Evolutionary conservation across 768 basidiomycete genomes (phyloP).

Genomic region (Lactarius hengduanensis): DNA sequence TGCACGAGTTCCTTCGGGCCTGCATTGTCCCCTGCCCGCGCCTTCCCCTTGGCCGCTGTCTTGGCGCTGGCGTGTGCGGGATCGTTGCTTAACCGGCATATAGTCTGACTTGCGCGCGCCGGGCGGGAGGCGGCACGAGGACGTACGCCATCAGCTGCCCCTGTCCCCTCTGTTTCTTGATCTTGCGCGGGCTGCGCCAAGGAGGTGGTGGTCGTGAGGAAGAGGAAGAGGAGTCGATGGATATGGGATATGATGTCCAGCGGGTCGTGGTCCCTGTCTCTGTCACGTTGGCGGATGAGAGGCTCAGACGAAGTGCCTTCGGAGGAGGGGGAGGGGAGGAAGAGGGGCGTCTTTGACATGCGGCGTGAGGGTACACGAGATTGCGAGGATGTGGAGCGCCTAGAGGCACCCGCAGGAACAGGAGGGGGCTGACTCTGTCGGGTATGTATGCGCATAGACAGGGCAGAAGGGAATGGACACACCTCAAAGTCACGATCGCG

Average conservation of each 20-base stretch:
- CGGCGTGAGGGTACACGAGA: not conserved
- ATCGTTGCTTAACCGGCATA: not conserved
- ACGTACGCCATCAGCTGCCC: no score
- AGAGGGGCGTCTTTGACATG: not conserved
- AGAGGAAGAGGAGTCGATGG: not conserved
- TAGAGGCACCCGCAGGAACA: no score
- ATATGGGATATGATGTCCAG: constrained; percentile 17
- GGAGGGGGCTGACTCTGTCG: not conserved
- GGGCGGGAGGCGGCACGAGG: no score
- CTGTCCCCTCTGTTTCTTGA: no score
- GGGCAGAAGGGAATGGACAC: not conserved
- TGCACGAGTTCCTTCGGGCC: constrained; percentile 4
- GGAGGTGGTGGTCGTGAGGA: not conserved
- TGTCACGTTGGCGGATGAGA: no score
- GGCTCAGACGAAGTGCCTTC: no score
- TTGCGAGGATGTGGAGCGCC: not conserved
- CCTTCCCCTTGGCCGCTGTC: not conserved
- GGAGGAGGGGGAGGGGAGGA: no score
- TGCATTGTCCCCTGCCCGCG: not conserved
- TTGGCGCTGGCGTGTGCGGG: not conserved
- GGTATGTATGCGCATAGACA: constrained; percentile 2
- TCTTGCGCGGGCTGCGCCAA: not conserved
- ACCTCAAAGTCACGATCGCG: not conserved
- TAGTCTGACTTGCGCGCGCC: no score
- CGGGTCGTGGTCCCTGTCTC: no score